Percentiles rank a stretch among this genome's conserved stretches.
Conservation (phyloP, 164 flowering plant species). For the Aristolochia fimbriata region DNA sequence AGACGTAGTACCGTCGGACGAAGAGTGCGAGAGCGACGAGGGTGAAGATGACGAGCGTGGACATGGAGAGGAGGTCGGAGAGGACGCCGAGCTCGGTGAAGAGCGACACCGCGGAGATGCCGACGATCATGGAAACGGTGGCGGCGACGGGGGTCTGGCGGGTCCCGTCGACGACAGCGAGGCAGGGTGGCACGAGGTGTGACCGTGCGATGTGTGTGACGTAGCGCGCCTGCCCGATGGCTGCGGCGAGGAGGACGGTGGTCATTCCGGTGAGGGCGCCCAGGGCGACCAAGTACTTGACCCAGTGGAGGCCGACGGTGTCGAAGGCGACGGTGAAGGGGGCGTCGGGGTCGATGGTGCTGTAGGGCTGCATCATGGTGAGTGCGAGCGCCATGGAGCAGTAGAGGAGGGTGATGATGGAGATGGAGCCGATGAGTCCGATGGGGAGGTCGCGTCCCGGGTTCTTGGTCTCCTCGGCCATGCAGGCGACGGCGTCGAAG, state of each 20-base stretch:
- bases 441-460: conserved; percentile 58
- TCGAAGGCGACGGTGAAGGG: conserved; percentile 46
- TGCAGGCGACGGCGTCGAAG: conserved; percentile 49
- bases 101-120: conserved; percentile 35
- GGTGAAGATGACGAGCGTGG: conserved; percentile 50
- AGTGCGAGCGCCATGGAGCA: conserved; percentile 38
- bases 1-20: conserved; percentile 41
- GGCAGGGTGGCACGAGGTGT: conserved; percentile 68
- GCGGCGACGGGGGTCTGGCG: conserved; percentile 58
- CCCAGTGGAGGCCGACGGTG: conserved; percentile 47
- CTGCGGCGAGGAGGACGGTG: conserved; percentile 40
- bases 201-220: conserved; percentile 77
- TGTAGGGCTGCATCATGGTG: conserved; percentile 41
- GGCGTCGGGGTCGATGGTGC: conserved; percentile 25
- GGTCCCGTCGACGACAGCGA: conserved; percentile 31
- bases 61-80: conserved; percentile 41
- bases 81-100: conserved; percentile 44
- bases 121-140: conserved; percentile 31
- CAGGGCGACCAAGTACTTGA: conserved; percentile 50
- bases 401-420: conserved; percentile 24
- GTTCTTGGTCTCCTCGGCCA: conserved; percentile 70
- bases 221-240: conserved; percentile 70
- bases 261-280: conserved; percentile 74
- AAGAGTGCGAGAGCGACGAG: conserved; percentile 45
- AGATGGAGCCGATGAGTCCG: conserved; percentile 59